Evolutionary conservation across 495 filamentous ascomycete species (phyloP).

Genomic region (Hypoxylon crocopeplum): DNA sequence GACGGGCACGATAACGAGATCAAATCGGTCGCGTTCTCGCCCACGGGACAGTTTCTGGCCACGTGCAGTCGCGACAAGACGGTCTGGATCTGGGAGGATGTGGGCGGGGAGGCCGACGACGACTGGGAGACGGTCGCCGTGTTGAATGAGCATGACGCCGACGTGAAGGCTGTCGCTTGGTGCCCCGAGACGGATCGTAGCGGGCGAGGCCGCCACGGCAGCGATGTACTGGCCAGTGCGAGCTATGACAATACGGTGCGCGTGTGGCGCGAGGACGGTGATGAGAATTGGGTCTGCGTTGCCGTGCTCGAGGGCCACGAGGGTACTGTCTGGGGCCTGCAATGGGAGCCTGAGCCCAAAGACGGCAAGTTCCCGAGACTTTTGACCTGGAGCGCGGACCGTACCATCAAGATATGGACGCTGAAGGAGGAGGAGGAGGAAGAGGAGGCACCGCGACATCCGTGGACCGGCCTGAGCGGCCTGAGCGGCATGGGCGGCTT

Average conservation of each 20-base stretch:
- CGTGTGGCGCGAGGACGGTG: slow-evolving; percentile 86
- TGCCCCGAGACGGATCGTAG: slow-evolving; percentile 64
- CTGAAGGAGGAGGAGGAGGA: slow-evolving; percentile 62
- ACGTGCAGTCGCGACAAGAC: slow-evolving; percentile 91
- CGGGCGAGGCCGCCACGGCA: slow-evolving; percentile 55
- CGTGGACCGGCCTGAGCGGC: slow-evolving; percentile 46
- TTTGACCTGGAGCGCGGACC: slow-evolving; percentile 80
- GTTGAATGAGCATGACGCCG: slow-evolving; percentile 88
- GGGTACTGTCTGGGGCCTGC: slow-evolving; percentile 85
- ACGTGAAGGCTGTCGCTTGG: slow-evolving; percentile 94
- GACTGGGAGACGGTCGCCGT: slow-evolving; percentile 97
- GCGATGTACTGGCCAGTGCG: slow-evolving; percentile 77
- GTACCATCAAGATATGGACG: slow-evolving; percentile 78
- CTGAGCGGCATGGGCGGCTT: no score
- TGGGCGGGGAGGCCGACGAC: slow-evolving; percentile 70
- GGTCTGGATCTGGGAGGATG: slow-evolving; percentile 99
- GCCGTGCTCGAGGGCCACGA: slow-evolving; percentile 77
- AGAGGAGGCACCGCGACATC: slow-evolving; percentile 47
- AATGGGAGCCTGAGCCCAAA: slow-evolving; percentile 70
- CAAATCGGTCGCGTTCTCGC: slow-evolving; percentile 82
- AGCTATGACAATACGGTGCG: slow-evolving; percentile 94
- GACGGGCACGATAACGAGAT: slow-evolving; percentile 96
- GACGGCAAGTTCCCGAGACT: slow-evolving; percentile 64
- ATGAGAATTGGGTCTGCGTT: slow-evolving; percentile 91
- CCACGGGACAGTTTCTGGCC: slow-evolving; percentile 80